Conservation (phyloP, 306 rosid species). For the Alnus rubra region DNA sequence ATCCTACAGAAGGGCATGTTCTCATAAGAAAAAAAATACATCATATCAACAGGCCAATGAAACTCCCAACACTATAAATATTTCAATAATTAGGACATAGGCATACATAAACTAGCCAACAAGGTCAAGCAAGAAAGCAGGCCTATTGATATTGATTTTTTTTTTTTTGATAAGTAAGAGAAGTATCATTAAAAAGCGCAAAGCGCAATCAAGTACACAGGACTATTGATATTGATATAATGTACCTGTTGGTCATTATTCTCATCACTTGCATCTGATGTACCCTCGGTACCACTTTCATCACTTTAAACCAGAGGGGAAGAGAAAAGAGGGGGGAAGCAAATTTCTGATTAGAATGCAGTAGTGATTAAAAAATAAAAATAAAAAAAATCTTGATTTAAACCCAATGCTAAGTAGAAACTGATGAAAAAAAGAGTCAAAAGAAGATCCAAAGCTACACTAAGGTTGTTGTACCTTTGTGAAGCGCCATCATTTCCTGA, state of each 20-base stretch:
- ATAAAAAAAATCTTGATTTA: background rate
- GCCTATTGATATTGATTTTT: background rate
- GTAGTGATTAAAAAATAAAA: background rate
- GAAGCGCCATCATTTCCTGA: slow-evolving; percentile 91
- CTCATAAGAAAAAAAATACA: slow-evolving; percentile 23
- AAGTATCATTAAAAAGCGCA: too few relatives aligned
- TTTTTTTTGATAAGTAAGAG: too few relatives aligned
- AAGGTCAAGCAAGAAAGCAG: slow-evolving; percentile 18
- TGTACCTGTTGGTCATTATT: slow-evolving; percentile 74
- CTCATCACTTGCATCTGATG: slow-evolving; percentile 88
- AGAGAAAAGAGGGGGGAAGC: background rate
- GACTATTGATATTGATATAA: slow-evolving; percentile 4
- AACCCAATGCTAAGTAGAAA: slow-evolving; percentile 13
- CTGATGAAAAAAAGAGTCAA: slow-evolving; percentile 17
- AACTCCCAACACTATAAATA: background rate
- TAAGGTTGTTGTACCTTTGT: slow-evolving; percentile 65
- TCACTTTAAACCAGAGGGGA: slow-evolving; percentile 42
- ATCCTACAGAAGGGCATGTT: slow-evolving; percentile 47
- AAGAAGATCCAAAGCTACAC: slow-evolving; percentile 25
- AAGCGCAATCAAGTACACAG: too few relatives aligned
- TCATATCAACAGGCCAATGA: slow-evolving; percentile 14
- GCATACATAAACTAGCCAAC: background rate
- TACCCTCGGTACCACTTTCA: slow-evolving; percentile 88
- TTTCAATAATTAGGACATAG: background rate
- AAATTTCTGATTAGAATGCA: slow-evolving; percentile 4